Conservation (phyloP, 2,329 filamentous ascomycete species). For the Setomelanomma holmii region DNA sequence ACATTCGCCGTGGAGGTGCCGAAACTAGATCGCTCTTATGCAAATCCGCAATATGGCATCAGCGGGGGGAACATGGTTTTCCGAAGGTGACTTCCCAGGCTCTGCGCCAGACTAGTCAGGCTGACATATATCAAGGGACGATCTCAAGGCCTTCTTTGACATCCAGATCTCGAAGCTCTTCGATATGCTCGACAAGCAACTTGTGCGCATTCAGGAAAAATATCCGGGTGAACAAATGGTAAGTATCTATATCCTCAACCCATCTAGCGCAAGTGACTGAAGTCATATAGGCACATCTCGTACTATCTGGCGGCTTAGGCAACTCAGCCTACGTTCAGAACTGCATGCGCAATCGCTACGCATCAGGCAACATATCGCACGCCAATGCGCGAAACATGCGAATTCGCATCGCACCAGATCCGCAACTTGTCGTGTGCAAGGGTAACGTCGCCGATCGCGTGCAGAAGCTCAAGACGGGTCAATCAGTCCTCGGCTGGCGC, state of each 20-base stretch:
- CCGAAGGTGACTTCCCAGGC: constrained; percentile 14
- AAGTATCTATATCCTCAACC: constrained; percentile 19
- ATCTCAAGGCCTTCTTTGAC: constrained; percentile 28
- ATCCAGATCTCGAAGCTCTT: constrained; percentile 31
- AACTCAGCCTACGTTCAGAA: constrained; percentile 51
- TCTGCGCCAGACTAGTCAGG: no score
- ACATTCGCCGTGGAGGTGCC: constrained; percentile 41
- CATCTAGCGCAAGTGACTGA: constrained; percentile 10
- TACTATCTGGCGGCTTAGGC: constrained; percentile 53
- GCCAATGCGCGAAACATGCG: constrained; percentile 29
- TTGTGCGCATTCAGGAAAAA: constrained; percentile 32
- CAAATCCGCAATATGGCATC: constrained; percentile 20
- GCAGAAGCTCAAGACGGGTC: constrained; percentile 53
- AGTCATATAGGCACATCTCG: constrained; percentile 34
- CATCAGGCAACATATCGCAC: constrained; percentile 16
- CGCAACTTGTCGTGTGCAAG: constrained; percentile 63
- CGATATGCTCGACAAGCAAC: constrained; percentile 41
- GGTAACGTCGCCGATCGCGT: constrained; percentile 60
- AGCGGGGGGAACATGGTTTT: constrained; percentile 29
- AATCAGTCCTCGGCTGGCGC: constrained; percentile 52
- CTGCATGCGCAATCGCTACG: constrained; percentile 42
- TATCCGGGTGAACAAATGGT: constrained; percentile 35
- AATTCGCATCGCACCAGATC: constrained; percentile 53
- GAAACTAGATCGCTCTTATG: constrained; percentile 26
- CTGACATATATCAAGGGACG: no score